Evolutionary conservation across 2,329 filamentous ascomycete species (phyloP).

Genomic region (Aspergillus pseudoglaucus): DNA sequence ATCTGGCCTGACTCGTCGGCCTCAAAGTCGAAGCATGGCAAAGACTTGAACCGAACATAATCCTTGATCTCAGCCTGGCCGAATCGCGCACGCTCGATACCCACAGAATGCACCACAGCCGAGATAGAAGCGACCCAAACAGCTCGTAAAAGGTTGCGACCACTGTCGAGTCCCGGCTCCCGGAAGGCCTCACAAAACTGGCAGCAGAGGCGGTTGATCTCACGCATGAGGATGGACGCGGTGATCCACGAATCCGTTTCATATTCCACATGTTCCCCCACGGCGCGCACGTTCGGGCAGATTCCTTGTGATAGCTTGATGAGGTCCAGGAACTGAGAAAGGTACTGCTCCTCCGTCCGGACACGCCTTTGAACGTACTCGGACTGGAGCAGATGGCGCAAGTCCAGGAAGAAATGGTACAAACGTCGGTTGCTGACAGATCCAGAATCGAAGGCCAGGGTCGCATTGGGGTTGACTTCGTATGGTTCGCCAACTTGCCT

Average conservation of each 20-base stretch:
- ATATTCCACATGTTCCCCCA: conserved; percentile 95
- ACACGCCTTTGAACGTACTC: conserved; percentile 81
- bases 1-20: conserved; percentile 35
- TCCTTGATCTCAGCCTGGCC: conserved; percentile 81
- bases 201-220: conserved; percentile 87
- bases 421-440: conserved; percentile 91
- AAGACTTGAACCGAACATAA: conserved; percentile 71
- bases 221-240: conserved; percentile 84
- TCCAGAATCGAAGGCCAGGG: conserved; percentile 86
- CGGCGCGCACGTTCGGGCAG: conserved; percentile 83
- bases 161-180: conserved; percentile 58
- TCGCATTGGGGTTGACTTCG: conserved; percentile 78
- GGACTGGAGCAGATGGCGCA: conserved; percentile 84
- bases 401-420: conserved; percentile 95
- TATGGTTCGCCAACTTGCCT: conserved; percentile 91
- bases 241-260: conserved; percentile 98
- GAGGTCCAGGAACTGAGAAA: conserved; percentile 89
- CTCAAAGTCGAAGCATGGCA: conserved; percentile 77
- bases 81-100: conserved; percentile 80
- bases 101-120: conserved; percentile 82
- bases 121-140: conserved; percentile 62
- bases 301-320: conserved; percentile 97
- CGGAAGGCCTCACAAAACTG: conserved; percentile 84
- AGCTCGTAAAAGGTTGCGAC: conserved; percentile 64
- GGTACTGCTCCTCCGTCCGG: conserved; percentile 74